Base-by-base conservation (phyloP, 2,329 filamentous ascomycete genomes). In the Fusarium scirpi region DNA sequence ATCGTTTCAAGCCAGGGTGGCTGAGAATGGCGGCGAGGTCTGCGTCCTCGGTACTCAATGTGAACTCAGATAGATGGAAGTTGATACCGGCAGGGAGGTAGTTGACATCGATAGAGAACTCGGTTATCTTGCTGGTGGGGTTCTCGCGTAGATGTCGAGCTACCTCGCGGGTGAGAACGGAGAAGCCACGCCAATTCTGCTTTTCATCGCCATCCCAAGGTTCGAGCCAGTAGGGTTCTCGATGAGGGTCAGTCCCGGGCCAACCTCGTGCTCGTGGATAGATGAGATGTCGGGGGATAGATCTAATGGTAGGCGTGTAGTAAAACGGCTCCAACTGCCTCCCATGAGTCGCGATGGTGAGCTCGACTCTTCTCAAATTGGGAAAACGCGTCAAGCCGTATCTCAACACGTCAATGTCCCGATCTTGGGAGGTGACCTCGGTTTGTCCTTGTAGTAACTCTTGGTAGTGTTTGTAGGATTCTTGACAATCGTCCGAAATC, bases 291-390 rank as follows among this genome's bases (percentile, higher is more conserved):
- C 62, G 48, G 13, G 22, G 44, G 1, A 62, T n/a, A 3, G 56
- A 60, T 27, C 56, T 32, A 9, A 47, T 47, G 1, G 32, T 61
- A 1, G 46, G 56, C 1, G 82, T 84, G 22, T 80, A 65, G 52
- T 84, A 84, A 0, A 78, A 60, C 1, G 82, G 82, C 1, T 59
- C 51, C n/a, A 78, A 76, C 2, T 78, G 61, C 43, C 71, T 69
- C 3, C 81, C 80, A 67, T 84, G 82, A 2, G 80, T 74, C 3
- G 80, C 80, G 16, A 79, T 79, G 7, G 81, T 83, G 18, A 85
- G 61, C 0, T 74, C 81, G 10, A 85, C 68, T 51, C 76, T 77
- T 34, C 58, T 75, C 9, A 84, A 65, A 5, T 71, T 72, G 0
- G 80, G 76, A 44, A 84, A 82, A 8, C 70, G 74, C 16, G 67